These are phyloP conservation scores for Earliella scabrosa DNA, from an alignment of 1,284 basidiomycete genomes.

Conservation along the genomic window DNA sequence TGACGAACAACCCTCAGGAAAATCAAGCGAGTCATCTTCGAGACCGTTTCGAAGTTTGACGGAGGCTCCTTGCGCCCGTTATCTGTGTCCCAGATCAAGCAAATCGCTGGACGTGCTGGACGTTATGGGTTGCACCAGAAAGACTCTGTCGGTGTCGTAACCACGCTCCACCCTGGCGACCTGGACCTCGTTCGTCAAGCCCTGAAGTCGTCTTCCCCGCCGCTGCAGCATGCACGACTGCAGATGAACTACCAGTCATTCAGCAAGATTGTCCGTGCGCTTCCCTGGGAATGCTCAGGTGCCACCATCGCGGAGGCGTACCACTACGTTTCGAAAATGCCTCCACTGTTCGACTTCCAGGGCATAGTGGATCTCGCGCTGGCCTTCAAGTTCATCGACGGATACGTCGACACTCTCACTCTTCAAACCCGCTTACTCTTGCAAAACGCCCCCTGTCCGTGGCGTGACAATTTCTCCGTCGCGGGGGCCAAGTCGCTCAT, in stretches of 20 bases:
- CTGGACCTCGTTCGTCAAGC: slow-evolving; percentile 62
- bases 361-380: slow-evolving; percentile 13
- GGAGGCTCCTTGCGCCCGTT: slow-evolving; percentile 60
- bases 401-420: slow-evolving; percentile 28
- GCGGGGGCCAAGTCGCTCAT: slow-evolving; percentile 27
- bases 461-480: slow-evolving; percentile 30
- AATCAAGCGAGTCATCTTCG: slow-evolving; percentile 92
- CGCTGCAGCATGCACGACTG: slow-evolving; percentile 41
- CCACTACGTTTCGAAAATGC: slow-evolving; percentile 33
- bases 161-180: slow-evolving; percentile 73
- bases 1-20: slow-evolving; percentile 54
- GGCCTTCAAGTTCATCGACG: slow-evolving; percentile 31
- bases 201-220: slow-evolving; percentile 42
- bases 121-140: slow-evolving; percentile 79
- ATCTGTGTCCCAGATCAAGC: slow-evolving; percentile 87
- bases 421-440: slow-evolving; percentile 31
- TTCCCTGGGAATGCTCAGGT: slow-evolving; percentile 40
- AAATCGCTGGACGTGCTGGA: slow-evolving; percentile 96
- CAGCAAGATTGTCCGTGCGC: slow-evolving; percentile 34
- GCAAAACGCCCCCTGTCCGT: slow-evolving; percentile 30
- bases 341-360: slow-evolving; percentile 29
- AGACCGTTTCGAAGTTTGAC: slow-evolving; percentile 76
- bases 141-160: slow-evolving; percentile 66
- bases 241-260: slow-evolving; percentile 31
- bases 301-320: slow-evolving; percentile 28